Conservation (phyloP, 169 alveolate genomes). For the Theileria luwenshuni region DNA sequence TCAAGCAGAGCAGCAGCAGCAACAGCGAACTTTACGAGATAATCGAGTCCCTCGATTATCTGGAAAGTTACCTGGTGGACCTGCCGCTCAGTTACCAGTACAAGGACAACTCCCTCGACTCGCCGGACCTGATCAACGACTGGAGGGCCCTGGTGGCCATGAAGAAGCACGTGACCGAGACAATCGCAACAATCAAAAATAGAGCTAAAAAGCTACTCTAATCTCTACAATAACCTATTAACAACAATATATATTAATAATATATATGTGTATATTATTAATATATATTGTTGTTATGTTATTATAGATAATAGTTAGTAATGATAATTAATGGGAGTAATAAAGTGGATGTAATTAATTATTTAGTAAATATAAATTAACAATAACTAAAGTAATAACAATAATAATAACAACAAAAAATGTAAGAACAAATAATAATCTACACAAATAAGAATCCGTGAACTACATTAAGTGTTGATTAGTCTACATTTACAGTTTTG, state of each 20-base stretch:
- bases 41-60: slow-evolving; percentile 37
- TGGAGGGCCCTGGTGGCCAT: slow-evolving; percentile 65
- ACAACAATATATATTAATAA: too few relatives aligned
- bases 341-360: not conserved
- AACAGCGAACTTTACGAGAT: slow-evolving; percentile 42
- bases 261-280: not conserved
- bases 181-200: slow-evolving; percentile 36
- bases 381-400: too few relatives aligned
- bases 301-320: not conserved
- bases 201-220: slow-evolving; percentile 15
- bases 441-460: too few relatives aligned
- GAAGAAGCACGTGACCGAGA: slow-evolving; percentile 37
- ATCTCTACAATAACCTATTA: not conserved
- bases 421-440: too few relatives aligned
- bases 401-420: too few relatives aligned
- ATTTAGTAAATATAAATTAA: not conserved
- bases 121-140: slow-evolving; percentile 55
- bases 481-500: slow-evolving; percentile 65
- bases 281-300: not conserved
- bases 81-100: slow-evolving; percentile 41
- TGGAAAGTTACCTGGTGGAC: slow-evolving; percentile 50
- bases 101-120: slow-evolving; percentile 24
- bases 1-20: slow-evolving; percentile 31
- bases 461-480: too few relatives aligned
- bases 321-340: too few relatives aligned